Base-by-base conservation (phyloP, 2,329 filamentous ascomycete species). In the Paracoccidioides brasiliensis region DNA sequence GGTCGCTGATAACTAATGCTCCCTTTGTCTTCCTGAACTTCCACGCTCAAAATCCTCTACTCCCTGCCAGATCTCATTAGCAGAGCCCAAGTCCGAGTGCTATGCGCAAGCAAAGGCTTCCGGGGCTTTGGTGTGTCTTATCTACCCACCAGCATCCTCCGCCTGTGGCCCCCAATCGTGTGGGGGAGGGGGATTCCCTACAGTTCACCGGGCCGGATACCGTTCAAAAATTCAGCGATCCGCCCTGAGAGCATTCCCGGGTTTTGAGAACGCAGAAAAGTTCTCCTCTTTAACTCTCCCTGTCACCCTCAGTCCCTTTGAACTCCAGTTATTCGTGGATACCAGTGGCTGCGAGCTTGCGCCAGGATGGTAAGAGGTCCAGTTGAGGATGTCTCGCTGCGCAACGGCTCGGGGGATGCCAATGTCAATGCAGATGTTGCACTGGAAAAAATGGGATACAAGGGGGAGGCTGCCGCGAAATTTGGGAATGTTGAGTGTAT, bases 381-480 rank as follows among this genome's bases (percentile, higher is more conserved):
- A 15, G 43, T 33, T 10, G 52, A 12, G 32, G 22, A 43, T 45
- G 53, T n/a, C 30, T 37, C 45, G 41, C 44, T 43, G 56, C 10
- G 41, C 50, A 40, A 52, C 57, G 28, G 48, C 45, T 41, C 37
- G 49, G 49, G 12, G 10, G 49, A 52, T 52, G 49, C 28, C 49
- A 65, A 69, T 58, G 66, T 64, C 61, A 68, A 58, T 56, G 81
- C 81, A 57, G 79, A 84, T 66, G 79, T 78, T 58, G 78, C 79
- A 53, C 74, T 85, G 63, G 81, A 78, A 58, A 77, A 76, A 61
- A 81, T 86, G 81, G 84, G 83, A 53, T 86, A 86, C 74, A 80
- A 79, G 69, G 75, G 77, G 54, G 83, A 86, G 65, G 65, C 66
- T 88, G 45, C 83, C 83, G 14, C 76, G 83, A 57, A 82, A 80